These are phyloP conservation scores for Puccinellia tenuiflora DNA, from an alignment of 176 grass and related monocot genomes.

Conservation along the genomic window DNA sequence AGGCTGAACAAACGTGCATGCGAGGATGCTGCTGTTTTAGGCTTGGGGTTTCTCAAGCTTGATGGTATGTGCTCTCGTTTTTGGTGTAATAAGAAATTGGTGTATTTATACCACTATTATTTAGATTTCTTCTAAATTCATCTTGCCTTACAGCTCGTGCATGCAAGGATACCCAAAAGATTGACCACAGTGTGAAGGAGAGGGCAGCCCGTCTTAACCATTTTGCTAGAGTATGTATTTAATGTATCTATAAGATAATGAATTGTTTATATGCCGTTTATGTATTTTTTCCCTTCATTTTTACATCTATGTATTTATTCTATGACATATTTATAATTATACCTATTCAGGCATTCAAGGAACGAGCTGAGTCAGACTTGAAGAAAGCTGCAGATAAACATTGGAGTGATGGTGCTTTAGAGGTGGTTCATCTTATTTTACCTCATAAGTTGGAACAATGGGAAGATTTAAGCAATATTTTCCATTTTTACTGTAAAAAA, in stretches of 20 bases:
- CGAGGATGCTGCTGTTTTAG: constrained; percentile 86
- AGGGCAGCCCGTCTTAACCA: constrained; percentile 59
- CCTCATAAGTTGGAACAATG: background rate
- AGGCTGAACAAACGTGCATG: constrained; percentile 82
- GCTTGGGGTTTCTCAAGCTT: constrained; percentile 78
- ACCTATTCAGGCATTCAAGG: constrained; percentile 23
- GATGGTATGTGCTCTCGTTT: constrained; percentile 54
- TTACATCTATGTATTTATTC: background rate
- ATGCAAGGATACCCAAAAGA: constrained; percentile 71
- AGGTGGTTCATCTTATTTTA: constrained; percentile 18
- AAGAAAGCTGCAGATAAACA: constrained; percentile 94
- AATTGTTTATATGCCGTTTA: constrained; percentile 5
- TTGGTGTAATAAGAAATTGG: background rate
- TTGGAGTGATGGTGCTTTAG: constrained; percentile 94
- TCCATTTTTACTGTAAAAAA: background rate
- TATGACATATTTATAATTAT: background rate
- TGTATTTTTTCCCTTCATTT: background rate
- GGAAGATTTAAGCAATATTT: background rate
- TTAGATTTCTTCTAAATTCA: background rate
- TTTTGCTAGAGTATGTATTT: constrained; percentile 74
- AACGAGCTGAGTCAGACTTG: constrained; percentile 70
- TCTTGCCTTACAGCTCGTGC: constrained; percentile 68
- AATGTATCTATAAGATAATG: background rate
- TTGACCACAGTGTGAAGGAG: constrained; percentile 80
- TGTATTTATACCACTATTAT: no score